Base-by-base conservation (phyloP, 2,329 filamentous ascomycete species). In the Cladosporium sp. region DNA sequence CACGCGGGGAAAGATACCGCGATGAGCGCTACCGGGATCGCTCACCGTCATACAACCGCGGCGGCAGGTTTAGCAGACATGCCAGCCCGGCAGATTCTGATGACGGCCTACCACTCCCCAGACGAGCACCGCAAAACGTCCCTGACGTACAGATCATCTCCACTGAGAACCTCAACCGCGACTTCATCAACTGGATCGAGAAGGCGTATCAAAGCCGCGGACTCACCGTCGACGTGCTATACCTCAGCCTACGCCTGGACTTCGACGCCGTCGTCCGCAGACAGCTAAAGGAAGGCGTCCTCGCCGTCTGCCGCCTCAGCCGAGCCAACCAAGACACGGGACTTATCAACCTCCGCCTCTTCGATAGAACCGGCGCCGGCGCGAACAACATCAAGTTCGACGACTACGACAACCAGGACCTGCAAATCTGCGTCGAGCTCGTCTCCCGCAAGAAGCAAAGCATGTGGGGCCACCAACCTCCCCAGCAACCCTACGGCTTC, bases 121-220 rank as follows among this genome's bases (percentile, higher is more conserved):
- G 84, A 50, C 79, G 90, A 51, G 80, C 83, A 52, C 83, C 88
- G 4, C 74, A 79, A 51, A 83, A 93, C 56, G 84, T 96, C 18
- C 91, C 92, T 2, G 90, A 97, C 60, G 86, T 96, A 13, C 90
- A 96, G 66, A 82, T 97, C 24, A 80, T 96, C 22, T 80, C 95
- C 4, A 76, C 92, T 39, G 84, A 92, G 56, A 41, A 44, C 4
- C 78, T 95, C 11, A 82, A 85, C 53, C 78, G 86, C 54, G 85
- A 89, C 51, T 96, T 95, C 62, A 83, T 96, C 44, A 78, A 78
- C 47, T 96, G 88, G 80, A 85, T 95, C 9, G 87, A 96, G 64
- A 79, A 80, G 29, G 80, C 83, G 0, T 95, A 97, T 66, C 77
- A 80, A 52, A 77, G 80, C 29, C 83, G 85, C 49, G 83, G 84